Conservation (phyloP, 73 alveolate genomes). For the Blepharisma japonicum region DNA sequence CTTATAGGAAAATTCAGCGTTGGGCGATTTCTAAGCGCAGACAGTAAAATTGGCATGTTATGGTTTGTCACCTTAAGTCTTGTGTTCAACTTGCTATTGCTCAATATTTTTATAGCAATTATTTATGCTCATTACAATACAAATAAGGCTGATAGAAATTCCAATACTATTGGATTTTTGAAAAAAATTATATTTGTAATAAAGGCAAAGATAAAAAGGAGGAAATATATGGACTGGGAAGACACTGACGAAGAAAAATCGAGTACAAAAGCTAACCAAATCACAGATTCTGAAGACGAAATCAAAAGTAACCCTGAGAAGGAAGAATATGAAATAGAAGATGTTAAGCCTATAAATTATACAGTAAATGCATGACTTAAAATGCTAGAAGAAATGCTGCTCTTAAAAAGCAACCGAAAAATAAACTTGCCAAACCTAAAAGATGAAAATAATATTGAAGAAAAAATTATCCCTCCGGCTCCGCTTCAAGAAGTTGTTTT, state of each 20-base stretch:
- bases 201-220: background rate
- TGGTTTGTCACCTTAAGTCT: conserved; percentile 35
- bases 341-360: background rate
- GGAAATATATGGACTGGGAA: background rate
- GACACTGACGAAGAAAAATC: background rate
- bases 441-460: background rate
- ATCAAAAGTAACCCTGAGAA: background rate
- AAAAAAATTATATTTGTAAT: background rate
- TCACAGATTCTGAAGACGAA: background rate
- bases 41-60: conserved; percentile 27
- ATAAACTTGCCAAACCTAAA: background rate
- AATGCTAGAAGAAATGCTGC: background rate
- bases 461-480: background rate
- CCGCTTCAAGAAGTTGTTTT: background rate
- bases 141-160: conserved; percentile 22
- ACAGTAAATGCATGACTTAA: background rate
- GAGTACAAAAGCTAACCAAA: background rate
- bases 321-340: background rate
- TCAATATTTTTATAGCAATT: conserved; percentile 53
- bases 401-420: background rate
- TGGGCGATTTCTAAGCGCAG: conserved; percentile 29
- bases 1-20: conserved; percentile 24
- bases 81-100: conserved; percentile 31
- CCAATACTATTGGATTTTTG: background rate
- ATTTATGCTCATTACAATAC: conserved; percentile 38